These are phyloP conservation scores for Macaranga tanarius DNA, from an alignment of 441 rosid species.

Conservation along the genomic window DNA sequence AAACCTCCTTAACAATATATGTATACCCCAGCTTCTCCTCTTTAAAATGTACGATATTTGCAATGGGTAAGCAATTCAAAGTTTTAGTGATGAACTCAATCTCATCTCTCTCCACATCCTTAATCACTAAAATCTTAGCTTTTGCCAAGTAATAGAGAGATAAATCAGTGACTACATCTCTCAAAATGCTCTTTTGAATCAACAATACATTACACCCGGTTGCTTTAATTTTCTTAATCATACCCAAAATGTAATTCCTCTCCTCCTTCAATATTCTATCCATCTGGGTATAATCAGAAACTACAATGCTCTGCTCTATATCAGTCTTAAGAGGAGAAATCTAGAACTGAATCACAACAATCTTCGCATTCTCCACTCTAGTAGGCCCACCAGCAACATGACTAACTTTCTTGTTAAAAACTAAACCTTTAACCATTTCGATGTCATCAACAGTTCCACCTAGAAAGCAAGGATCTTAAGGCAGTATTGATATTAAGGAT, in stretches of 20 bases:
- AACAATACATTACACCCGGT: slow-evolving; percentile 84
- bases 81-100: slow-evolving; percentile 95
- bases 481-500: slow-evolving; percentile 89
- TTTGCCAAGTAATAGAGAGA: slow-evolving; percentile 90
- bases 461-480: slow-evolving; percentile 70
- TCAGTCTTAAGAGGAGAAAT: slow-evolving; percentile 95
- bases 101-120: slow-evolving; percentile 96
- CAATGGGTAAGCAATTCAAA: slow-evolving; percentile 91
- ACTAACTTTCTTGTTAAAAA: slow-evolving; percentile 87
- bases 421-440: slow-evolving; percentile 78
- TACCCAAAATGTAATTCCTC: slow-evolving; percentile 89
- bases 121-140: slow-evolving; percentile 86
- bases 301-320: slow-evolving; percentile 93
- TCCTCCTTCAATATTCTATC: slow-evolving; percentile 98
- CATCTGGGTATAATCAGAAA: slow-evolving; percentile 95
- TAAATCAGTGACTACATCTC: slow-evolving; percentile 93
- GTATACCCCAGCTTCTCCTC: slow-evolving; percentile 87
- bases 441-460: slow-evolving; percentile 99
- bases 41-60: slow-evolving; percentile 89
- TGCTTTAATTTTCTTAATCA: slow-evolving; percentile 92
- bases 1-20: slow-evolving; percentile 83
- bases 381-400: slow-evolving; percentile 86
- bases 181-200: slow-evolving; percentile 95
- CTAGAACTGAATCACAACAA: slow-evolving; percentile 95
- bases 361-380: slow-evolving; percentile 79